A percentile compares a stretch with the other conserved stretches of the same genome.
Conservation (phyloP, 805 yeast species). For the Saccharomycodes ludwigii region DNA sequence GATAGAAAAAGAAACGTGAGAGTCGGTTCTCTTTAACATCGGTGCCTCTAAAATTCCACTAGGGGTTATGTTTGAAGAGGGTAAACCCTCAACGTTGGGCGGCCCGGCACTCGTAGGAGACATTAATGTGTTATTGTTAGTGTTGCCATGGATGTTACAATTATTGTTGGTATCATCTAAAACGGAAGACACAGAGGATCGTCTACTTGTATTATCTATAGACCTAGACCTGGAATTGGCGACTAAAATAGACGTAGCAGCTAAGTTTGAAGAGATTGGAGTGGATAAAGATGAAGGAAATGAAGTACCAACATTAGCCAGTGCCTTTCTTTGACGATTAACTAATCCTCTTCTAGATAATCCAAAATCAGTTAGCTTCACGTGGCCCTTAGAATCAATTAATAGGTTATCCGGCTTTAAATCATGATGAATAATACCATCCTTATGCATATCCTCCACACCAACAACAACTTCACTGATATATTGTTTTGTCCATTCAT, state of each 20-base stretch:
- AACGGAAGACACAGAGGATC: too few relatives aligned
- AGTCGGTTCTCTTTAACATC: slow-evolving; percentile 15
- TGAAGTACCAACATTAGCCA: slow-evolving; percentile 6
- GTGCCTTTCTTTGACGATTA: slow-evolving; percentile 51
- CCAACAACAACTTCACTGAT: slow-evolving; percentile 86
- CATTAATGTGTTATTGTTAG: too few relatives aligned
- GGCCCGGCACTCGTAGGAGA: too few relatives aligned
- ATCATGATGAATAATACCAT: slow-evolving; percentile 90
- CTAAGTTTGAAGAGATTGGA: background rate
- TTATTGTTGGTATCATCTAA: too few relatives aligned
- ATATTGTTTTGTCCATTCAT: slow-evolving; percentile 76
- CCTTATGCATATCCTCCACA: slow-evolving; percentile 74
- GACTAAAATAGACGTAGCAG: slow-evolving; percentile 1
- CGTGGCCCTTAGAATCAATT: slow-evolving; percentile 77
- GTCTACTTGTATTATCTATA: background rate
- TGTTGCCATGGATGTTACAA: too few relatives aligned
- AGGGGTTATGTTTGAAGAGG: too few relatives aligned
- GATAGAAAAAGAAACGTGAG: slow-evolving; percentile 19
- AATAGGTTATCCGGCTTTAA: slow-evolving; percentile 88
- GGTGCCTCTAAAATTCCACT: background rate
- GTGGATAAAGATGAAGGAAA: slow-evolving; percentile 6
- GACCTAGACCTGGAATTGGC: background rate
- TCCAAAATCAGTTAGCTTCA: slow-evolving; percentile 92
- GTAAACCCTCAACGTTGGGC: too few relatives aligned
- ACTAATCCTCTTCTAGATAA: slow-evolving; percentile 80